Evolutionary conservation across 1,139 yeast genomes (phyloP).

Genomic region (Suhomyces taliae): DNA sequence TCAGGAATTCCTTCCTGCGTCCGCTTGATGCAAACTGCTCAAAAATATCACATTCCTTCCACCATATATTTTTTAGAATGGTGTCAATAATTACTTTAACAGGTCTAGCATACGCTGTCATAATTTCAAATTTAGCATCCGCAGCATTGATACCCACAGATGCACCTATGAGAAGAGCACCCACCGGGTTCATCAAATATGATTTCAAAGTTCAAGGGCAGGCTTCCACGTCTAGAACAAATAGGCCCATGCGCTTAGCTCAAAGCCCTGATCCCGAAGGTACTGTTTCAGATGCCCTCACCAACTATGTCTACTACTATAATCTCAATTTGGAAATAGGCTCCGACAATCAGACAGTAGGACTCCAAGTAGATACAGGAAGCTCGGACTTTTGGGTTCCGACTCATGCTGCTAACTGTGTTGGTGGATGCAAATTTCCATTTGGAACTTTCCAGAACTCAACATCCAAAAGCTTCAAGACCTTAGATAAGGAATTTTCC

Average conservation of each 20-base stretch:
- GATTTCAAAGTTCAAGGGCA: neutral
- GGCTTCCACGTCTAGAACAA: neutral
- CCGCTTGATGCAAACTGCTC: too few species aligned
- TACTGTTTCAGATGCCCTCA: neutral
- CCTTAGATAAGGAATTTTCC: constrained; percentile 41
- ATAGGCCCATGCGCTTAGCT: neutral
- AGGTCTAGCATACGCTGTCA: neutral
- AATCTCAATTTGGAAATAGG: constrained; percentile 10
- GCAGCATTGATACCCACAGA: neutral
- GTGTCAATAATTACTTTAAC: neutral
- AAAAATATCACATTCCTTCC: too few species aligned
- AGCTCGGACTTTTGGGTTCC: constrained; percentile 23
- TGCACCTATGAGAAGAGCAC: neutral
- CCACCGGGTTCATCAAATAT: neutral
- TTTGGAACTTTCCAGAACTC: constrained; percentile 54
- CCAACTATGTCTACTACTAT: constrained; percentile 2
- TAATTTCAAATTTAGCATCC: neutral
- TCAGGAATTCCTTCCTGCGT: too few species aligned
- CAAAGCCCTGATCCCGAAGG: neutral
- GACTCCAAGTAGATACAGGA: constrained; percentile 23
- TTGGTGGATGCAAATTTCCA: constrained; percentile 4
- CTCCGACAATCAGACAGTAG: constrained; percentile 12
- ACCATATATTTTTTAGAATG: too few species aligned
- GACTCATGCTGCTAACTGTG: neutral
- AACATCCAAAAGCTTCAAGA: constrained; percentile 44